Evolutionary conservation across 257 asterid species (phyloP), one percentile per base, ranked within the genome.

Genomic region (Osmanthus fragrans): DNA sequence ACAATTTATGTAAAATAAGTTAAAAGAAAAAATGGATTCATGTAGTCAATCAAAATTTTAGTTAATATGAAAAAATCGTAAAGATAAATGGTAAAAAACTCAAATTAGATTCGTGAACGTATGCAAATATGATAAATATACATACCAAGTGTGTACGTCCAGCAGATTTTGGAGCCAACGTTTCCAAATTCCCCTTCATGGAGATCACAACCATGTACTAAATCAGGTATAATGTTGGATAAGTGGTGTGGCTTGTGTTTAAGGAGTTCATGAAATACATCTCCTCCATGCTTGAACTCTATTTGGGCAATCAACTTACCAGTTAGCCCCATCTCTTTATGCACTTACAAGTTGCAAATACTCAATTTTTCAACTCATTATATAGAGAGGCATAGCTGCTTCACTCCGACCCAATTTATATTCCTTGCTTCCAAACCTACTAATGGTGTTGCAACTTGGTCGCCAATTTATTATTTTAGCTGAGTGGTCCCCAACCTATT

Each of bases 141-240:
- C 72, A 4, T 67, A 71, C 60, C 74, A 1, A 40, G 60, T 2
- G 74, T 71, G 32, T 71, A 71, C 5, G n/a, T 71, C 74, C 74
- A 71, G 36, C 12, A 4, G 21, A 71, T 40, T 27, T 37, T 39
- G 21, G 74, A 71, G 11, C 74, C 74, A 21, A 40, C 74, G 37
- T 71, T 71, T 12, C 74, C 74, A 71, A 9, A 71, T 71, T 71
- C 60, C 16, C 74, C 74, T 37, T 71, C 74, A 40, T 40, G 74
- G n/a, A 71, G 60, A 21, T 71, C 74, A 40, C 74, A 71, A 13
- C 60, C 74, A 0, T 71, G 74, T 16, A 71, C 74, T 25, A 21
- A 40, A 1, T 40, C 7, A 5, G 74, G 74, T 25, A 8, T 23
- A 0, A 2, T 18, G 12, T 25, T 23, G 21, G 74, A 71, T 4